Percentiles rank a stretch among this genome's conserved stretches.
Evolutionary conservation across 495 filamentous ascomycete species (phyloP).

Genomic region (Penicillium cataractarum): DNA sequence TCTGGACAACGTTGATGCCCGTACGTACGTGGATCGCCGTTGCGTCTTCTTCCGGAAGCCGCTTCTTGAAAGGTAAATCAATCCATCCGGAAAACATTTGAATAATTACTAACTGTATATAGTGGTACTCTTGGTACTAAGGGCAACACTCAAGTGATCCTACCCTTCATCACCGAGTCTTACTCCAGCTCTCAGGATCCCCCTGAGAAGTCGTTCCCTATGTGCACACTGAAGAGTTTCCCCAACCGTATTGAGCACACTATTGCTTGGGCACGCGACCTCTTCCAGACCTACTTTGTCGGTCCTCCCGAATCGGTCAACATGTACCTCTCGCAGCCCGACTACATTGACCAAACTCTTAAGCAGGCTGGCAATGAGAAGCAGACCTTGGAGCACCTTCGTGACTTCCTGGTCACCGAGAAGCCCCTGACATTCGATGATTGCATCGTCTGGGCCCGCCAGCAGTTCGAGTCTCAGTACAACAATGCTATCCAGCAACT

Average conservation of each 20-base stretch:
- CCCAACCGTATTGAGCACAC: conserved; percentile 99
- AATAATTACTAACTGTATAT: neutral
- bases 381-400: conserved; percentile 86
- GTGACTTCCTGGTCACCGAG: conserved; percentile 88
- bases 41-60: conserved; percentile 99
- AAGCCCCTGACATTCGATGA: conserved; percentile 94
- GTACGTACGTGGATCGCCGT: conserved; percentile 95
- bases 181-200: conserved; percentile 99
- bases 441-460: conserved; percentile 90
- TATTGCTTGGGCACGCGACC: conserved; percentile 95
- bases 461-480: conserved; percentile 95
- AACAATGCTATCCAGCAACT: conserved; percentile 97
- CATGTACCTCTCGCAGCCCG: conserved; percentile 86
- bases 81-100: neutral
- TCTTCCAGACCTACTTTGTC: conserved; percentile 93
- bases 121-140: conserved; percentile 95
- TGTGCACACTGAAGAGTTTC: conserved; percentile 97
- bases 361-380: conserved; percentile 98
- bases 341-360: conserved; percentile 85
- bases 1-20: conserved; percentile 95
- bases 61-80: conserved; percentile 68
- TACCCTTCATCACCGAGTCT: conserved; percentile 90
- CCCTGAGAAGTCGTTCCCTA: conserved; percentile 97
- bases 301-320: conserved; percentile 94
- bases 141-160: conserved; percentile 95